Conservation (phyloP, 495 filamentous ascomycete genomes). For the Xylaria grammica region DNA sequence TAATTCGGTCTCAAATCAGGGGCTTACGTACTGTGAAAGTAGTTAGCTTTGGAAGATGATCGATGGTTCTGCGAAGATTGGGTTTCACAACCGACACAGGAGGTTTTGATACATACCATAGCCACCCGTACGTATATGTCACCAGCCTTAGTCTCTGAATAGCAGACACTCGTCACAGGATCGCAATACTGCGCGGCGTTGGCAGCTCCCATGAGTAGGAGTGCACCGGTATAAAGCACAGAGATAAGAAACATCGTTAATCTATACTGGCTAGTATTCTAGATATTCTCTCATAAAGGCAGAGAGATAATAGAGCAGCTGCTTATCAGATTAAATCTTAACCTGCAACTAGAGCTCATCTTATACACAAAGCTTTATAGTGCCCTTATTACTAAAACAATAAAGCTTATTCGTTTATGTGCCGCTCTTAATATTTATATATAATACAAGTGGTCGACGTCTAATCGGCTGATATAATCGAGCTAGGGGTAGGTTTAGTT, state of each 20-base stretch:
- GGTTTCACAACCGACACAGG: no score
- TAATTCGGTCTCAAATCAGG: no score
- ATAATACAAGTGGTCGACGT: not conserved
- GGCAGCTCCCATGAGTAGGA: constrained; percentile 22
- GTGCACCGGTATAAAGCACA: not conserved
- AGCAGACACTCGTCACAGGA: constrained; percentile 44
- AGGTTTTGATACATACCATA: no score
- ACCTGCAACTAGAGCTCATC: not conserved
- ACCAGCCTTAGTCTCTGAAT: constrained; percentile 41
- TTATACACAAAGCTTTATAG: not conserved
- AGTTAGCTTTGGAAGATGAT: no score
- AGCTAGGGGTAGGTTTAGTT: not conserved
- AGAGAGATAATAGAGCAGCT: not conserved
- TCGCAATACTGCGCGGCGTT: constrained; percentile 45
- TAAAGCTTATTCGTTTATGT: not conserved
- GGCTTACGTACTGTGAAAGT: no score
- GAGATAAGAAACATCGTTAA: not conserved
- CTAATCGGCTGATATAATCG: not conserved
- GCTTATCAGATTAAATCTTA: not conserved
- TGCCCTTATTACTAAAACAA: not conserved
- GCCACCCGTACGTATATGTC: constrained; percentile 49
- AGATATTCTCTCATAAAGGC: not conserved
- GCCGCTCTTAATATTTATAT: not conserved
- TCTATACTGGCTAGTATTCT: not conserved
- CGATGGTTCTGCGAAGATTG: no score